These are phyloP conservation scores for Phanerodontia chrysosporium DNA, from an alignment of 768 basidiomycete species.

Conservation along the genomic window DNA sequence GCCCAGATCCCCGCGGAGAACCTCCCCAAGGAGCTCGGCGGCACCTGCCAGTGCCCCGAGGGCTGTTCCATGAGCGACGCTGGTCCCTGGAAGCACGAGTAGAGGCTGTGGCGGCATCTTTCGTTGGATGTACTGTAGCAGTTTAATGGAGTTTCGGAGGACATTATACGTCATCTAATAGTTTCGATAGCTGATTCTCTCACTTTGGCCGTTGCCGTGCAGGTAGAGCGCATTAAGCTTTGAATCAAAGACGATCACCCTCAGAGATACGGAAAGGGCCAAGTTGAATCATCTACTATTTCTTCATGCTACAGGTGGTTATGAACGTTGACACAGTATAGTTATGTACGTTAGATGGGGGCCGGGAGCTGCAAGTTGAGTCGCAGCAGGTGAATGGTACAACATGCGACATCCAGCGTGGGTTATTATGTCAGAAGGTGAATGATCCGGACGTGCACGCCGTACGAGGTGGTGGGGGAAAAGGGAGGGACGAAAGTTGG, in stretches of 20 bases:
- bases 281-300: background rate
- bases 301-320: constrained; percentile 14
- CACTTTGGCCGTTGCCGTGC: too few species aligned
- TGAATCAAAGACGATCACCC: too few species aligned
- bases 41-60: constrained; percentile 67
- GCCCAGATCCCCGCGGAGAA: constrained; percentile 82
- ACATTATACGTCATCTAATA: background rate
- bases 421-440: background rate
- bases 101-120: background rate
- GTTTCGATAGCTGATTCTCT: background rate
- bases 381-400: constrained; percentile 18
- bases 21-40: constrained; percentile 83
- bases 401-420: constrained; percentile 5
- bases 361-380: constrained; percentile 30
- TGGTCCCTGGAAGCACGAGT: constrained; percentile 67
- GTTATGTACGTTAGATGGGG: constrained; percentile 10
- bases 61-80: constrained; percentile 88
- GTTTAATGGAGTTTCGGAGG: constrained; percentile 5
- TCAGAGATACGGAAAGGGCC: background rate
- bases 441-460: background rate
- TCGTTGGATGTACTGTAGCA: constrained; percentile 3
- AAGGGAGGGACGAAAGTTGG: constrained; percentile 18
- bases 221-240: too few species aligned
- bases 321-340: background rate
- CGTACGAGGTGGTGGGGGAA: background rate